Conservation (phyloP, 176 grass and related monocot genomes). For the Aegilops speltoides region DNA sequence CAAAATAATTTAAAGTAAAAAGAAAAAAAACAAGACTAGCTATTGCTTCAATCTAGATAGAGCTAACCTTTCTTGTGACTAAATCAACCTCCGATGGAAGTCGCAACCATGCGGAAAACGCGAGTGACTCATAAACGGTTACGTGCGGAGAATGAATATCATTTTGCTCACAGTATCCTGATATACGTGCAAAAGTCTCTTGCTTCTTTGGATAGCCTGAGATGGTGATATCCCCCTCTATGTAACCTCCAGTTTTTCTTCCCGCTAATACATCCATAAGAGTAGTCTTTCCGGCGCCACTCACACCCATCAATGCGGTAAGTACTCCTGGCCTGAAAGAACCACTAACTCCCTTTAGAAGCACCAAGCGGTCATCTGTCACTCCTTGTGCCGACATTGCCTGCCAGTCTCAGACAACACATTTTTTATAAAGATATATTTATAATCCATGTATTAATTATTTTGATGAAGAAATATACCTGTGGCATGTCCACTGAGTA, state of each 20-base stretch:
- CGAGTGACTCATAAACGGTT: constrained; percentile 77
- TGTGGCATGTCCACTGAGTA: constrained; percentile 92
- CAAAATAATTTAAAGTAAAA: not conserved
- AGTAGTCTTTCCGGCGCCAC: constrained; percentile 90
- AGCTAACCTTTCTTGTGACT: constrained; percentile 62
- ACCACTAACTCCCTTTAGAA: constrained; percentile 82
- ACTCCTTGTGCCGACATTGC: constrained; percentile 90
- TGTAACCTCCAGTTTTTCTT: constrained; percentile 83
- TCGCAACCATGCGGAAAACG: constrained; percentile 86
- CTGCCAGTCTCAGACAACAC: constrained; percentile 36
- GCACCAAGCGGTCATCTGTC: constrained; percentile 58
- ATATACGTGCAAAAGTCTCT: constrained; percentile 91
- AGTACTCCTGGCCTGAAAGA: constrained; percentile 94
- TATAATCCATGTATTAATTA: not conserved
- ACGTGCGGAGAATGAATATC: constrained; percentile 94
- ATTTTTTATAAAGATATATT: not conserved
- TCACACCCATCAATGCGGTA: constrained; percentile 88
- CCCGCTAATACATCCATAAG: constrained; percentile 95
- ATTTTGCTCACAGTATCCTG: constrained; percentile 95
- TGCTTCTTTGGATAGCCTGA: constrained; percentile 91
- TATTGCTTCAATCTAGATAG: constrained; percentile 26
- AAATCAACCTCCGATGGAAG: constrained; percentile 58
- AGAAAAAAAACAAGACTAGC: constrained; percentile 2
- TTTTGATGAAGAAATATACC: constrained; percentile 41
- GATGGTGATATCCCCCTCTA: constrained; percentile 75